A percentile compares a stretch with the other conserved stretches of the same genome.
phyloP scores from a whole-genome alignment of 164 flowering plant species.

The Liquidambar formosana region DNA sequence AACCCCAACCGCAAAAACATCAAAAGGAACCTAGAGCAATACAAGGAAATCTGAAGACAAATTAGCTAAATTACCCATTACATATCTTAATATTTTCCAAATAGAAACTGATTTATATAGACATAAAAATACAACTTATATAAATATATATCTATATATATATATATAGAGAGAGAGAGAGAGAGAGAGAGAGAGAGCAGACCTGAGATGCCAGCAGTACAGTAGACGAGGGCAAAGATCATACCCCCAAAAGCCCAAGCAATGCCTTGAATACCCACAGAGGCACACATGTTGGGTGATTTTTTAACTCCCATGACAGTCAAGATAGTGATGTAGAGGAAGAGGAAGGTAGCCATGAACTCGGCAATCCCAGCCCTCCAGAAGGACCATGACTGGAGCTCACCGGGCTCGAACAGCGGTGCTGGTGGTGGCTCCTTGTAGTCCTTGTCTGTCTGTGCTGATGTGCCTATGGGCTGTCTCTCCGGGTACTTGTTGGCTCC shows the following conservation, averaged over 20 bases:
- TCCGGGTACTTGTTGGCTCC: conserved; percentile 69
- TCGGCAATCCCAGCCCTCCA: conserved; percentile 68
- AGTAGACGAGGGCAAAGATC: conserved; percentile 72
- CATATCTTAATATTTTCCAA: not conserved
- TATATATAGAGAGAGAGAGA: not conserved
- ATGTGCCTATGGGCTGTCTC: conserved; percentile 60
- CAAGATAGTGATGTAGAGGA: conserved; percentile 57
- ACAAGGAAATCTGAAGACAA: not conserved
- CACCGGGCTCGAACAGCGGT: conserved; percentile 56
- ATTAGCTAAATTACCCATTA: not conserved
- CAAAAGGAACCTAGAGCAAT: too few species aligned
- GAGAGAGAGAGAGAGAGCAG: not conserved
- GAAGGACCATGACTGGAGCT: conserved; percentile 60
- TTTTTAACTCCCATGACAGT: conserved; percentile 58
- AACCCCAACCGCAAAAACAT: too few species aligned
- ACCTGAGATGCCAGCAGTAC: conserved; percentile 79
- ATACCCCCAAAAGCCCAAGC: conserved; percentile 77
- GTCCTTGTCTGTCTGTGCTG: conserved; percentile 62
- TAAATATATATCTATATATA: not conserved
- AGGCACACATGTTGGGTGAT: conserved; percentile 42
- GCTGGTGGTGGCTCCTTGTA: conserved; percentile 67
- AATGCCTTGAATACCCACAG: conserved; percentile 64
- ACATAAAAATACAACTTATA: too few species aligned
- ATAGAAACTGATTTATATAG: too few species aligned
- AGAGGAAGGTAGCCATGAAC: conserved; percentile 60